Evolutionary conservation across 83 land plant genomes (phyloP).

Genomic region (Picea abies): DNA sequence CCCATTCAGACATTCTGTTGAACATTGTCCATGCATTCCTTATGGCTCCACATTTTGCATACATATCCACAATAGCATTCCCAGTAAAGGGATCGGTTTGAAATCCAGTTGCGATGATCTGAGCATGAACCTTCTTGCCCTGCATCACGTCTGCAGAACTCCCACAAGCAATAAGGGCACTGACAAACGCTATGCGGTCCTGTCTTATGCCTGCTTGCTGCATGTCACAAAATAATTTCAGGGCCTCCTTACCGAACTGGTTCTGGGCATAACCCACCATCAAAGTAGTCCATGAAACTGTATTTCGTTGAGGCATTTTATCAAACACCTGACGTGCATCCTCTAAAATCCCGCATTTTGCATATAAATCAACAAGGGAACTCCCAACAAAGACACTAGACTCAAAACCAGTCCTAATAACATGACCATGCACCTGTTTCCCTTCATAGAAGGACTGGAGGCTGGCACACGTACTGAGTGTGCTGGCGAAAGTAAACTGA

Average conservation of each 20-base stretch:
- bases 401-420: constrained; percentile 21
- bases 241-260: constrained; percentile 34
- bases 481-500: constrained; percentile 28
- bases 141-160: constrained; percentile 14
- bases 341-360: constrained; percentile 50
- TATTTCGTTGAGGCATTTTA: constrained; percentile 39
- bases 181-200: constrained; percentile 39
- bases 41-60: constrained; percentile 8
- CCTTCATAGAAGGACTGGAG: constrained; percentile 25
- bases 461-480: constrained; percentile 35
- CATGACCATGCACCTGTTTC: constrained; percentile 33
- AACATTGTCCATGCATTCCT: not conserved
- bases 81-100: not conserved
- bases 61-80: constrained; percentile 15
- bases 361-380: constrained; percentile 43
- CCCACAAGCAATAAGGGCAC: constrained; percentile 50
- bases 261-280: constrained; percentile 43
- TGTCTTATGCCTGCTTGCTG: constrained; percentile 22
- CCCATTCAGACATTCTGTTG: not conserved
- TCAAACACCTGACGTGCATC: constrained; percentile 39
- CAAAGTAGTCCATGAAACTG: constrained; percentile 53
- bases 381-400: constrained; percentile 36
- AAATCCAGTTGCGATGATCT: constrained; percentile 1
- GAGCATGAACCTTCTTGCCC: constrained; percentile 10
- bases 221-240: constrained; percentile 42